A percentile compares a stretch with the other conserved stretches of the same genome.
phyloP scores from a whole-genome alignment of 1,284 basidiomycete species.

The Leccinum subfulvum region DNA sequence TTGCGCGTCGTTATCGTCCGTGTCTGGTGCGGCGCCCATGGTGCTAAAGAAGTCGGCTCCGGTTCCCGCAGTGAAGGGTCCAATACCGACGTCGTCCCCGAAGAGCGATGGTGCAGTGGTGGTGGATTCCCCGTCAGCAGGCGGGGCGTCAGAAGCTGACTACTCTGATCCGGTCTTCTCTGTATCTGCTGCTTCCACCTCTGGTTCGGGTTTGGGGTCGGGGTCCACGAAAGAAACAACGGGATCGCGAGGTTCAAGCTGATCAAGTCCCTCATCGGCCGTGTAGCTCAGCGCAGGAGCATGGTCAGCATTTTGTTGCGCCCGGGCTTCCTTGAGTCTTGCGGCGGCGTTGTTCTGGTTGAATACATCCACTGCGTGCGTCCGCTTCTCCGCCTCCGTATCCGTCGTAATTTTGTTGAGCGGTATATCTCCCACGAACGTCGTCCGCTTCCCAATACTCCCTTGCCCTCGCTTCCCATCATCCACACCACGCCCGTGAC shows the following conservation, averaged over 20 bases:
- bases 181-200: conserved; percentile 39
- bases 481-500: conserved; percentile 29
- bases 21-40: conserved; percentile 51
- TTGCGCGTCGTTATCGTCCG: conserved; percentile 54
- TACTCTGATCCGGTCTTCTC: conserved; percentile 74
- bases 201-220: conserved; percentile 39
- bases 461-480: conserved; percentile 40
- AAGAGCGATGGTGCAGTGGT: conserved; percentile 88
- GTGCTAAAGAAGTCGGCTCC: conserved; percentile 91
- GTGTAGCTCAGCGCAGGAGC: conserved; percentile 33
- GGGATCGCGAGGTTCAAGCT: conserved; percentile 54
- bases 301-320: conserved; percentile 20
- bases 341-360: conserved; percentile 44
- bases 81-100: conserved; percentile 69
- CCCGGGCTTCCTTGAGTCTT: conserved; percentile 54
- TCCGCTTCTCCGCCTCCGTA: conserved; percentile 24
- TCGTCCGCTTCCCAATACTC: conserved; percentile 45
- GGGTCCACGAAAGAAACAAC: conserved; percentile 80
- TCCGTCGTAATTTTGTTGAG: conserved; percentile 40
- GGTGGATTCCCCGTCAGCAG: conserved; percentile 72
- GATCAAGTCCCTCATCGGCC: conserved; percentile 42
- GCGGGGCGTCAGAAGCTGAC: conserved; percentile 67
- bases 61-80: conserved; percentile 57
- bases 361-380: conserved; percentile 16
- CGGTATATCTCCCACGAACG: conserved; percentile 48